Percentiles rank a stretch among this genome's conserved stretches.
Evolutionary conservation across 306 rosid genomes (phyloP).

Genomic region (Fragaria iinumae): DNA sequence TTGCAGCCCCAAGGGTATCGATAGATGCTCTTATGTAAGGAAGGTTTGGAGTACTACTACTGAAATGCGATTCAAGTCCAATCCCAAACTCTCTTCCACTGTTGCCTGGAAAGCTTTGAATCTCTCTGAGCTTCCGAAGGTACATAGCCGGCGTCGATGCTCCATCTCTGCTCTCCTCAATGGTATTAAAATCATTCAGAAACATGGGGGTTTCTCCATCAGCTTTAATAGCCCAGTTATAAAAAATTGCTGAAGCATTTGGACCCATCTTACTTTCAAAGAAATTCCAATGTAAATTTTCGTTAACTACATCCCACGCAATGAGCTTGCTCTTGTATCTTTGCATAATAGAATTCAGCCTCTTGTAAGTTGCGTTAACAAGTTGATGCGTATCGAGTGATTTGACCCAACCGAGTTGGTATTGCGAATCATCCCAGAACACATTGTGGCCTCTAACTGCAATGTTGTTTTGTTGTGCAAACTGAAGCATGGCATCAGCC

Average conservation of each 20-base stretch:
- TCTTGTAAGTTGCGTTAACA: constrained; percentile 25
- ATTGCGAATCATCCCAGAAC: constrained; percentile 56
- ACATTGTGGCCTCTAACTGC: constrained; percentile 69
- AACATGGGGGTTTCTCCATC: constrained; percentile 50
- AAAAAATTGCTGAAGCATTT: constrained; percentile 28
- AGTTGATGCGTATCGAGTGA: constrained; percentile 40
- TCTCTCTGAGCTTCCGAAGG: constrained; percentile 45
- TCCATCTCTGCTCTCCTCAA: constrained; percentile 52
- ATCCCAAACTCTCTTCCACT: constrained; percentile 35
- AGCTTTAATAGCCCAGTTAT: constrained; percentile 35
- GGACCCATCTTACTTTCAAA: constrained; percentile 49
- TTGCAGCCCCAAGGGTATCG: constrained; percentile 57
- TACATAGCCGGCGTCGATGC: constrained; percentile 40
- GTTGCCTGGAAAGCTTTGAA: constrained; percentile 34
- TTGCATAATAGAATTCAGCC: constrained; percentile 46
- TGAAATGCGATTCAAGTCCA: constrained; percentile 68
- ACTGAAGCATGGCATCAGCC: constrained; percentile 54
- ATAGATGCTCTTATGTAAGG: constrained; percentile 63
- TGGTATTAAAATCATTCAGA: constrained; percentile 63
- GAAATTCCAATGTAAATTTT: constrained; percentile 53
- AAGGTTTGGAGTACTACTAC: constrained; percentile 36
- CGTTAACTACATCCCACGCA: constrained; percentile 83
- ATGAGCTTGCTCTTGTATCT: constrained; percentile 54
- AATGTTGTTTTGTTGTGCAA: constrained; percentile 39
- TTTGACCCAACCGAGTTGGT: constrained; percentile 50